phyloP scores from a whole-genome alignment of 371 early-diverging fungal species.

The Syncephalastrum monosporum region DNA sequence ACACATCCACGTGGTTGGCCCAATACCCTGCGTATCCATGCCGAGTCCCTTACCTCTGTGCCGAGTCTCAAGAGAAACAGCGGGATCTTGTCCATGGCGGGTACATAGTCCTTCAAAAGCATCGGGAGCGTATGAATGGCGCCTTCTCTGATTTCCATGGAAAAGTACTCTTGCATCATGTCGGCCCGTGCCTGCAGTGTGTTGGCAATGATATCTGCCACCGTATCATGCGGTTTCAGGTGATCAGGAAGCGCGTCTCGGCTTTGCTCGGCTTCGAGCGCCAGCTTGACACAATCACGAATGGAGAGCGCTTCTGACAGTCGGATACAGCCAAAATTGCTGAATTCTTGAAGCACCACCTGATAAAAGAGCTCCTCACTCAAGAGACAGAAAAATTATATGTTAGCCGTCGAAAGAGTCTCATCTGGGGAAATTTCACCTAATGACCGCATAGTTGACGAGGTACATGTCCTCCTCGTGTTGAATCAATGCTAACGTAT shows the following conservation, averaged over 20 bases:
- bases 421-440: conserved; percentile 33
- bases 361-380: conserved; percentile 91
- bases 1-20: too few species aligned
- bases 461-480: conserved; percentile 79
- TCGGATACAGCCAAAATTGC: conserved; percentile 78
- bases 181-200: conserved; percentile 59
- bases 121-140: conserved; percentile 71
- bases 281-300: conserved; percentile 62
- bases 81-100: conserved; percentile 82
- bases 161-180: conserved; percentile 89
- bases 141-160: conserved; percentile 68
- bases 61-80: conserved; percentile 78
- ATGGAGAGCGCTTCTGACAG: conserved; percentile 66
- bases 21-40: neutral
- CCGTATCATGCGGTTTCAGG: conserved; percentile 49
- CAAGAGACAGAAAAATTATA: neutral
- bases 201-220: conserved; percentile 48
- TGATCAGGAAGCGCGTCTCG: conserved; percentile 44
- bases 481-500: conserved; percentile 74
- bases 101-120: conserved; percentile 75
- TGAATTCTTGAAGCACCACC: conserved; percentile 74
- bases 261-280: conserved; percentile 57
- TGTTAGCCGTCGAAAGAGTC: neutral
- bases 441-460: conserved; percentile 70
- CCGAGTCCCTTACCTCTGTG: conserved; percentile 53